phyloP scores from a whole-genome alignment of 306 rosid genomes.

The Vicia faba region DNA sequence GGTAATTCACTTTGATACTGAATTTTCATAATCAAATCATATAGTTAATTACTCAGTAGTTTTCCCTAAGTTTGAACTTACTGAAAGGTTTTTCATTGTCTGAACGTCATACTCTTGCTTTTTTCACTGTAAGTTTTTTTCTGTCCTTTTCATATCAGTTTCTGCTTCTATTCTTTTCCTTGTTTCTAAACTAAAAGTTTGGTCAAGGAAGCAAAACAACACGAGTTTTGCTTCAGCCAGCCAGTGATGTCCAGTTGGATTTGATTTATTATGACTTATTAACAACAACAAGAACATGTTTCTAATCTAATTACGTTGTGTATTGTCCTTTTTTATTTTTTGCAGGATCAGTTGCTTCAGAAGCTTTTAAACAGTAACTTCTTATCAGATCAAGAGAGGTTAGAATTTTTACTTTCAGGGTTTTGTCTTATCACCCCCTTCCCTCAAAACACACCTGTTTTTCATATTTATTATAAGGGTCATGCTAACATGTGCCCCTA shows the following conservation, averaged over 20 bases:
- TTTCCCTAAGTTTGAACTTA: slow-evolving; percentile 1
- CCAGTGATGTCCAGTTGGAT: slow-evolving; percentile 19
- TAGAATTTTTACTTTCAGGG: slow-evolving; percentile 34
- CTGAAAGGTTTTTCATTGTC: slow-evolving; percentile 11
- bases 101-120: slow-evolving; percentile 3
- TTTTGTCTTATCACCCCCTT: slow-evolving; percentile 10
- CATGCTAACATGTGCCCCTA: no score
- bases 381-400: slow-evolving; percentile 88
- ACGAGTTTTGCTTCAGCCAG: slow-evolving; percentile 15
- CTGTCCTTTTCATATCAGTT: neutral
- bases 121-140: slow-evolving; percentile 7
- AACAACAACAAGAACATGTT: slow-evolving; percentile 21
- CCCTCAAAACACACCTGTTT: neutral
- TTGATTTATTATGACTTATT: slow-evolving; percentile 7
- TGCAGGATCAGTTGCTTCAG: slow-evolving; percentile 83
- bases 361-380: slow-evolving; percentile 63
- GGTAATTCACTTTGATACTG: slow-evolving; percentile 12
- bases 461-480: no score
- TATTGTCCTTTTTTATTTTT: slow-evolving; percentile 24
- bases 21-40: slow-evolving; percentile 18
- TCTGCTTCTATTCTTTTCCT: neutral
- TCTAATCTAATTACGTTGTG: slow-evolving; percentile 20
- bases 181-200: slow-evolving; percentile 7
- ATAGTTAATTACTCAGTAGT: neutral
- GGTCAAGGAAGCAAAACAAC: slow-evolving; percentile 9